Conservation (phyloP, 805 yeast genomes). For the Yarrowia sp. region DNA sequence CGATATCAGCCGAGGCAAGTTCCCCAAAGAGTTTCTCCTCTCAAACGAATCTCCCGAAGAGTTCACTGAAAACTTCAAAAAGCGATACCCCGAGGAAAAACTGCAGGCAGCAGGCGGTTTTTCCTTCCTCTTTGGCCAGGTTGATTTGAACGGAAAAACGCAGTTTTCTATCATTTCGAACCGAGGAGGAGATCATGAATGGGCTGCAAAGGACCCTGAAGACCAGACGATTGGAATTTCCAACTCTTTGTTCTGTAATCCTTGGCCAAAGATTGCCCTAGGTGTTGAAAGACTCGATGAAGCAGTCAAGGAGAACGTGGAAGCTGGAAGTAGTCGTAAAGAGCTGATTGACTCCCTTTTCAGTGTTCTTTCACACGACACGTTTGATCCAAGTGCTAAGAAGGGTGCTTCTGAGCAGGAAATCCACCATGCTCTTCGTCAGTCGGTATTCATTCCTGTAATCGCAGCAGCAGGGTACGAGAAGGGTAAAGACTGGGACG, state of each 20-base stretch:
- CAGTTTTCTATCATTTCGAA: slow-evolving; percentile 63
- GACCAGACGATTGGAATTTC: slow-evolving; percentile 64
- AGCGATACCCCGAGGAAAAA: slow-evolving; percentile 45
- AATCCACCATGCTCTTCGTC: slow-evolving; percentile 52
- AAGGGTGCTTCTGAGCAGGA: slow-evolving; percentile 24
- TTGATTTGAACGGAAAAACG: slow-evolving; percentile 47
- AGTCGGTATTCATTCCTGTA: slow-evolving; percentile 78
- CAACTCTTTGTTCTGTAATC: slow-evolving; percentile 67
- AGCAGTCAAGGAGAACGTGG: slow-evolving; percentile 44
- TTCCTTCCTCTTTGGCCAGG: slow-evolving; percentile 63
- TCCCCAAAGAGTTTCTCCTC: slow-evolving; percentile 58
- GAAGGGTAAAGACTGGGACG: slow-evolving; percentile 36
- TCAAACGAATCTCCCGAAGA: slow-evolving; percentile 51
- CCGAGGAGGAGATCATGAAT: slow-evolving; percentile 27
- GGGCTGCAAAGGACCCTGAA: slow-evolving; percentile 23
- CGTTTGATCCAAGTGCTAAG: slow-evolving; percentile 44
- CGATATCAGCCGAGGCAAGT: slow-evolving; percentile 60
- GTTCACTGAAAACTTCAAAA: slow-evolving; percentile 55
- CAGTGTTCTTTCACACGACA: slow-evolving; percentile 59
- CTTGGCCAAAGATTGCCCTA: slow-evolving; percentile 75
- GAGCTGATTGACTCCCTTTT: slow-evolving; percentile 61
- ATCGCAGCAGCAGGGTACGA: slow-evolving; percentile 41
- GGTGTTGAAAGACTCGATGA: slow-evolving; percentile 58
- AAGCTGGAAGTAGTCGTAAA: slow-evolving; percentile 43
- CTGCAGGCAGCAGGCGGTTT: slow-evolving; percentile 65